phyloP scores from a whole-genome alignment of 371 early-diverging fungal species.

The Mucor saturninus region DNA sequence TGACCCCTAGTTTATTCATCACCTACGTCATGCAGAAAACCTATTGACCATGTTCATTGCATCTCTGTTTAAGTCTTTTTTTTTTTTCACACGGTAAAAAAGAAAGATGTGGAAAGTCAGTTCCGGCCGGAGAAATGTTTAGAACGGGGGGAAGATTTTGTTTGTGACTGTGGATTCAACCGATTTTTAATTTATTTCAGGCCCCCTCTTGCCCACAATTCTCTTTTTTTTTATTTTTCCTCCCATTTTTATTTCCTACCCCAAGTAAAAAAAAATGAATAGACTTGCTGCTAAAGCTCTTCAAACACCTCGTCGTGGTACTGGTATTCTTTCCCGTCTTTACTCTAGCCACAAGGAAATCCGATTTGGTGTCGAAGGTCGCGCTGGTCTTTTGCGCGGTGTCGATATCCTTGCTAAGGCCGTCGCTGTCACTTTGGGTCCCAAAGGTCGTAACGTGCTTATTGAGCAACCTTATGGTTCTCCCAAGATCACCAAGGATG shows the following conservation, averaged over 20 bases:
- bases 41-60: no score
- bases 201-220: slow-evolving; percentile 21
- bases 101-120: neutral
- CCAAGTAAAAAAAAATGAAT: slow-evolving; percentile 32
- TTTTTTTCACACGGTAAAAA: no score
- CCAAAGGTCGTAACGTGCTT: slow-evolving; percentile 97
- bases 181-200: slow-evolving; percentile 13
- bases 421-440: slow-evolving; percentile 97
- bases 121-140: slow-evolving; percentile 5
- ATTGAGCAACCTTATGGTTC: slow-evolving; percentile 97
- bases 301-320: slow-evolving; percentile 35
- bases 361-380: slow-evolving; percentile 94
- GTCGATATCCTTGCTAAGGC: slow-evolving; percentile 96
- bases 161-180: slow-evolving; percentile 2
- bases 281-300: slow-evolving; percentile 49
- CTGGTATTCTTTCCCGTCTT: slow-evolving; percentile 61
- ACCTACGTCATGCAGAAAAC: no score
- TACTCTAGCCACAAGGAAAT: slow-evolving; percentile 95
- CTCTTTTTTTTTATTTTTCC: neutral
- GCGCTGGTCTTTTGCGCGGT: slow-evolving; percentile 90
- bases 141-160: no score
- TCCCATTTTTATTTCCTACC: neutral
- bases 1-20: no score
- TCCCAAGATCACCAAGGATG: slow-evolving; percentile 99
- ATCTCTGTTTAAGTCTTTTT: no score